phyloP scores from a whole-genome alignment of 495 filamentous ascomycete genomes.

The Opeltia flavorubescens region DNA sequence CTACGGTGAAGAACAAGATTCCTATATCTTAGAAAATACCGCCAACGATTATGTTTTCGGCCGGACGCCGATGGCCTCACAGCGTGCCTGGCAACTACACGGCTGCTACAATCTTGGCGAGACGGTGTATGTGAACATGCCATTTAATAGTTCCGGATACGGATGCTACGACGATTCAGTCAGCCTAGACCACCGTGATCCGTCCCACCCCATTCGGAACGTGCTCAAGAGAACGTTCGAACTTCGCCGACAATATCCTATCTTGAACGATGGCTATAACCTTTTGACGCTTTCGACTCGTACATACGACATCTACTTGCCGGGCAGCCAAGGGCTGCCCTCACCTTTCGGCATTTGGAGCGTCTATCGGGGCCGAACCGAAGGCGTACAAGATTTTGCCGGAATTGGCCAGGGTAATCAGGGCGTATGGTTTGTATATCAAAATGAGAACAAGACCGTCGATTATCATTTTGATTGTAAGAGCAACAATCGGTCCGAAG shows the following conservation, averaged over 20 bases:
- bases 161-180: slow-evolving; percentile 36
- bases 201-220: slow-evolving; percentile 35
- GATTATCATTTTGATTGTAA: slow-evolving; percentile 29
- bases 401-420: slow-evolving; percentile 29
- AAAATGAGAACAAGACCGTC: slow-evolving; percentile 30
- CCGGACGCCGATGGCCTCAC: slow-evolving; percentile 34
- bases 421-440: slow-evolving; percentile 34
- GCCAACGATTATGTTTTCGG: slow-evolving; percentile 34
- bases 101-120: slow-evolving; percentile 35
- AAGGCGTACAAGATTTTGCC: slow-evolving; percentile 26
- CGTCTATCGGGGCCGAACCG: neutral
- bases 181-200: slow-evolving; percentile 38
- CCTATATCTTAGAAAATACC: slow-evolving; percentile 34
- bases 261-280: slow-evolving; percentile 33
- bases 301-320: slow-evolving; percentile 29
- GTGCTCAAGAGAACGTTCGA: slow-evolving; percentile 35
- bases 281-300: slow-evolving; percentile 28
- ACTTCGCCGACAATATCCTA: slow-evolving; percentile 30
- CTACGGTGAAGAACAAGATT: slow-evolving; percentile 39
- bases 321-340: slow-evolving; percentile 15
- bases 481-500: slow-evolving; percentile 16
- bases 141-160: slow-evolving; percentile 20
- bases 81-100: slow-evolving; percentile 36
- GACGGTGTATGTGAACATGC: slow-evolving; percentile 30
- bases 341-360: neutral